phyloP scores from a whole-genome alignment of 176 grass and related monocot genomes.

The Aegilops tauschii region DNA sequence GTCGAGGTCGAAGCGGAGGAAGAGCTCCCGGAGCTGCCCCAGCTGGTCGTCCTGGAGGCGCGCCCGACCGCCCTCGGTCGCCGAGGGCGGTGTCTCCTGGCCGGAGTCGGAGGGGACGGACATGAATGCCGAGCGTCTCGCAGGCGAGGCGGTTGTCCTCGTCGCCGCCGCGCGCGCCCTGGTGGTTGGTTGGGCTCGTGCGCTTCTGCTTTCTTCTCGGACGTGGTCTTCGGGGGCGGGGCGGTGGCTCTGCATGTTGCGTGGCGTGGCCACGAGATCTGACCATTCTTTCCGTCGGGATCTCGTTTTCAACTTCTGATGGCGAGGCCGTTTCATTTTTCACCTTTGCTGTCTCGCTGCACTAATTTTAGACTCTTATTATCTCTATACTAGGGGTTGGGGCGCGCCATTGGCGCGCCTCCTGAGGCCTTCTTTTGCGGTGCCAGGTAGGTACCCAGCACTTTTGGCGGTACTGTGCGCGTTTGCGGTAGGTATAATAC shows the following conservation, averaged over 20 bases:
- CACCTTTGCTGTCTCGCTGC: too few species aligned
- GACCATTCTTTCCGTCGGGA: conserved; percentile 6
- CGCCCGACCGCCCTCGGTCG: neutral
- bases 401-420: too few species aligned
- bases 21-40: conserved; percentile 52
- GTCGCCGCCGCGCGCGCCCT: neutral
- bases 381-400: too few species aligned
- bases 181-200: neutral
- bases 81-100: neutral
- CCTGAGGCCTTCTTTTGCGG: too few species aligned
- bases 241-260: conserved; percentile 20
- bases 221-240: conserved; percentile 29
- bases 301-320: neutral
- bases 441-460: too few species aligned
- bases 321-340: too few species aligned
- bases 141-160: neutral
- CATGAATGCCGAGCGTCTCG: conserved; percentile 32
- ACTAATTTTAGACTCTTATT: too few species aligned
- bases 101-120: neutral
- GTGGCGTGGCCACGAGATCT: neutral
- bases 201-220: conserved; percentile 21
- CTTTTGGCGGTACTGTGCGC: too few species aligned
- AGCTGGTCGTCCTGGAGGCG: conserved; percentile 54
- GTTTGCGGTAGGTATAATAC: too few species aligned
- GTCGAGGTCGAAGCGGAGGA: conserved; percentile 59